These are phyloP conservation scores for Epichloe sp. DNA, from an alignment of 2,329 filamentous ascomycete species.

Conservation along the genomic window DNA sequence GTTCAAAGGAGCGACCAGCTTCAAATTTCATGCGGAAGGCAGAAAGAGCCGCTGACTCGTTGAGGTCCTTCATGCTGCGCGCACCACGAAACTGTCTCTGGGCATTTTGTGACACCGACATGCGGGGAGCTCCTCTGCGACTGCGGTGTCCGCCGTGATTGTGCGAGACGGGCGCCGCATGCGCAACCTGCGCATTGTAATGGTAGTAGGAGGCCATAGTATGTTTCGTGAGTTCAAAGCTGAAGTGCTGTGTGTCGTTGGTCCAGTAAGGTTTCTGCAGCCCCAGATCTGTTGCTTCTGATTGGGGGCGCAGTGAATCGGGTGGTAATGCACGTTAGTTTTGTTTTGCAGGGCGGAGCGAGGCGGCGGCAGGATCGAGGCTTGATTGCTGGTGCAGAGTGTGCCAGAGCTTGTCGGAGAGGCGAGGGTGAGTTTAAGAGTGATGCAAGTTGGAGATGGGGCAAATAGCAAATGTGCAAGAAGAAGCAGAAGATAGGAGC, in stretches of 20 bases:
- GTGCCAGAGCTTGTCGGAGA: not conserved
- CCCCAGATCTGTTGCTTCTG: not conserved
- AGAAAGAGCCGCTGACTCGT: slow-evolving; percentile 61
- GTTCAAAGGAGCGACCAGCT: slow-evolving; percentile 81
- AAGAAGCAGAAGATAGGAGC: not conserved
- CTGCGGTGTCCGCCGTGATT: slow-evolving; percentile 65
- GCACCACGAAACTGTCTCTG: slow-evolving; percentile 80
- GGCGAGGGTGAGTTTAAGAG: not conserved
- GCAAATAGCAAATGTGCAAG: not conserved
- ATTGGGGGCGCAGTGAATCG: slow-evolving; percentile 10
- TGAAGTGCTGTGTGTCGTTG: not conserved
- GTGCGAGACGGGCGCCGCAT: slow-evolving; percentile 50
- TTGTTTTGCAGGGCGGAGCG: not conserved
- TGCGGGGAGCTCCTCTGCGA: slow-evolving; percentile 65
- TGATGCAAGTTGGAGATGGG: not conserved
- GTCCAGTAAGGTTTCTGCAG: not conserved
- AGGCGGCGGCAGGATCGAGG: not conserved
- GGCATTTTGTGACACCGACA: slow-evolving; percentile 67
- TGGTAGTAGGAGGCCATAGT: slow-evolving; percentile 53
- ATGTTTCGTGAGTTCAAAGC: not conserved
- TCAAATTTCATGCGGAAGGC: slow-evolving; percentile 82
- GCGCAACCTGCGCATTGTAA: slow-evolving; percentile 45
- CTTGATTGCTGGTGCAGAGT: not conserved
- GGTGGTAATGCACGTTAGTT: not conserved
- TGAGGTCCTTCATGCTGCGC: slow-evolving; percentile 74